These are phyloP conservation scores for Rosa chinensis DNA, from an alignment of 306 rosid species.

Conservation along the genomic window DNA sequence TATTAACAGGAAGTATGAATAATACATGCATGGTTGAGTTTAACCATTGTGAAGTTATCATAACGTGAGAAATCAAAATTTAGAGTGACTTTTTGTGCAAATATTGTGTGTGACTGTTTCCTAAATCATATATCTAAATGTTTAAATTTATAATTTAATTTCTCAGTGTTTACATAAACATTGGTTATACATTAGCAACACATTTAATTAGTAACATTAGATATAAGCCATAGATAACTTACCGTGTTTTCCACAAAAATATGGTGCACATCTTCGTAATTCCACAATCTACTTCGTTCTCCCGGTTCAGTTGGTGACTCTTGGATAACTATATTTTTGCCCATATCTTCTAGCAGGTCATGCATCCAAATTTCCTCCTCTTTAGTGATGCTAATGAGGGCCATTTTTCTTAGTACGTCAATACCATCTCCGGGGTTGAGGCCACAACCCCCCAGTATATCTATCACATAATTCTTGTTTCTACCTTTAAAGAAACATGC, in stretches of 20 bases:
- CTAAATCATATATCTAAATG: too few relatives aligned
- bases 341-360: constrained; percentile 44
- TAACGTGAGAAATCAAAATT: too few relatives aligned
- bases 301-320: constrained; percentile 19
- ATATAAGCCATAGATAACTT: not conserved
- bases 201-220: not conserved
- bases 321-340: constrained; percentile 24
- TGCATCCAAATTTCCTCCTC: constrained; percentile 28
- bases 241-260: not conserved
- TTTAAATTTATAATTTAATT: too few relatives aligned
- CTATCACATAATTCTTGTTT: constrained; percentile 17
- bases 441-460: constrained; percentile 32
- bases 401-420: not conserved
- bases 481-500: constrained; percentile 5
- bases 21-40: too few relatives aligned
- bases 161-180: too few relatives aligned
- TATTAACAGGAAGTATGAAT: too few relatives aligned
- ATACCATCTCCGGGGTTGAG: not conserved
- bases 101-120: too few relatives aligned
- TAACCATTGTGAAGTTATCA: too few relatives aligned
- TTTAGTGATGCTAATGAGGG: constrained; percentile 1
- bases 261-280: constrained; percentile 25
- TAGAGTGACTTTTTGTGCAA: too few relatives aligned
- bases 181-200: not conserved
- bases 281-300: constrained; percentile 29